Evolutionary conservation across 2,329 filamentous ascomycete genomes (phyloP).

Genomic region (Penicillium freii): DNA sequence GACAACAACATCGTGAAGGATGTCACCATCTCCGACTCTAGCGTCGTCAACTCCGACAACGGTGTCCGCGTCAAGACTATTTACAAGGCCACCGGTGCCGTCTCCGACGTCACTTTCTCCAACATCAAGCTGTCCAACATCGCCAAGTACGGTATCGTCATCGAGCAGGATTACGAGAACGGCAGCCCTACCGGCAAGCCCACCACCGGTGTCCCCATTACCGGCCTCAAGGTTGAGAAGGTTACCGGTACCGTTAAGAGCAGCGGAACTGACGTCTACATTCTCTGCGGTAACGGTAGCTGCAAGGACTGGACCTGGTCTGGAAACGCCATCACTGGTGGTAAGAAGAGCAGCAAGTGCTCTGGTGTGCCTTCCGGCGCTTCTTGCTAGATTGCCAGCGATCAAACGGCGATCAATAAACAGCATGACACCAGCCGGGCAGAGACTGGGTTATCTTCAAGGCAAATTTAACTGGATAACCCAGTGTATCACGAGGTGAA

Average conservation of each 20-base stretch:
- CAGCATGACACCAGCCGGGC: background rate
- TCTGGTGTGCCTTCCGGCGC: conserved; percentile 37
- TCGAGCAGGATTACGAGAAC: conserved; percentile 59
- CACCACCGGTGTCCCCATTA: conserved; percentile 43
- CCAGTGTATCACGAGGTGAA: background rate
- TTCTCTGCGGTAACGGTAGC: conserved; percentile 55
- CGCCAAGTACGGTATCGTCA: conserved; percentile 53
- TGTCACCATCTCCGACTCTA: conserved; percentile 52
- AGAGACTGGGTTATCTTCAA: background rate
- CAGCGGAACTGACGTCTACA: conserved; percentile 47
- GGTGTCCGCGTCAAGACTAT: conserved; percentile 61
- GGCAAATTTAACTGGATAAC: background rate
- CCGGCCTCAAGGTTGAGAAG: conserved; percentile 37
- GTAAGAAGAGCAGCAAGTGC: conserved; percentile 46
- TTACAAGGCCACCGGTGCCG: conserved; percentile 51
- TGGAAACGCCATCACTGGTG: conserved; percentile 52
- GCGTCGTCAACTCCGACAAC: conserved; percentile 54
- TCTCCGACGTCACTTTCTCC: conserved; percentile 54
- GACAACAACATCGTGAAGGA: conserved; percentile 54
- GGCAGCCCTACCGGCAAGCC: conserved; percentile 43
- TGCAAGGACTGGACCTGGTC: conserved; percentile 57
- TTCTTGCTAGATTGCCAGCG: conserved; percentile 29
- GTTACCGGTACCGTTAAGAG: conserved; percentile 38
- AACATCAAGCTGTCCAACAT: conserved; percentile 53
- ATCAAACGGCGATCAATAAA: background rate